These are phyloP conservation scores for Helicostylum pulchrum DNA, from an alignment of 192 early-diverging fungal genomes.

Conservation along the genomic window DNA sequence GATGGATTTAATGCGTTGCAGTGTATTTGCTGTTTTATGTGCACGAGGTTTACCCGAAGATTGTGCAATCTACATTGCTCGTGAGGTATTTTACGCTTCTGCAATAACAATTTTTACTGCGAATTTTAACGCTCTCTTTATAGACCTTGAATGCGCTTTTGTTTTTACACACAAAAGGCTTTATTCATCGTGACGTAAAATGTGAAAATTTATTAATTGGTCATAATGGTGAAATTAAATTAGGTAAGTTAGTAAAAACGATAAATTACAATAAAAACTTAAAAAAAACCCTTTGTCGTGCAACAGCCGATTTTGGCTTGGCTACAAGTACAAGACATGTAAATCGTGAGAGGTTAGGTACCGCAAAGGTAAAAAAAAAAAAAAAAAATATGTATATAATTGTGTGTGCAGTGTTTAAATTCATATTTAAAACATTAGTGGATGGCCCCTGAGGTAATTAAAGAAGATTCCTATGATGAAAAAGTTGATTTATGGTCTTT, in stretches of 20 bases:
- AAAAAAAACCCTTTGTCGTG: neutral
- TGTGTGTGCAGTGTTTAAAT: neutral
- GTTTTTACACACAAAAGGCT: constrained; percentile 34
- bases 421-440: constrained; percentile 16
- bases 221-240: constrained; percentile 33
- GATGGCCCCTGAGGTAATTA: constrained; percentile 45
- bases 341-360: constrained; percentile 36
- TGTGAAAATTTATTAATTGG: constrained; percentile 40
- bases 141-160: constrained; percentile 33
- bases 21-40: constrained; percentile 37
- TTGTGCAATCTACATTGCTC: constrained; percentile 27
- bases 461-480: constrained; percentile 31
- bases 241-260: constrained; percentile 23
- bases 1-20: constrained; percentile 41
- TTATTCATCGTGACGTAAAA: constrained; percentile 41
- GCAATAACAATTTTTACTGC: too few species aligned
- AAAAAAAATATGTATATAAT: neutral
- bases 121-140: too few species aligned
- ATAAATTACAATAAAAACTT: neutral
- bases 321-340: constrained; percentile 28
- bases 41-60: constrained; percentile 32
- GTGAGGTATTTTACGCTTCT: too few species aligned
- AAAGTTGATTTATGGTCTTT: constrained; percentile 39
- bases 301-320: constrained; percentile 36
- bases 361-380: constrained; percentile 29